Evolutionary conservation across 495 filamentous ascomycete species (phyloP), one percentile per base, ranked within the genome.

Genomic region (Aspergillus haitiensis): DNA sequence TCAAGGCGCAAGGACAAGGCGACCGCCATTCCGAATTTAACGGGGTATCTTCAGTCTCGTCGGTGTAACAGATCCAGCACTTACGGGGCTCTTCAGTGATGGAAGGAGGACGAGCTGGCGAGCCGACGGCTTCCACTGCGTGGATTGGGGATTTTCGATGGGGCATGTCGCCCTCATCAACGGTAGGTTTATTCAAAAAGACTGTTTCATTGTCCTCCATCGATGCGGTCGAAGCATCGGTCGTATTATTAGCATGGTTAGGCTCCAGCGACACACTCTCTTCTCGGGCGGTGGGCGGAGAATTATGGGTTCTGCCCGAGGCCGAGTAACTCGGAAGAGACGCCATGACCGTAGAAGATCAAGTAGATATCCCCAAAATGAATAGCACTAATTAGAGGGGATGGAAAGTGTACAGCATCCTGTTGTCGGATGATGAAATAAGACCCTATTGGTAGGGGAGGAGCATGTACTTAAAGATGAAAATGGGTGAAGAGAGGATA

Each of bases 51-150:
- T 96, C 91, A 21, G 86, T 92, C 61, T 92, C 86, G 62, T 93
- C 90, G 54, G 82, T 82, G 66, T 94, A 90, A 76, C 94, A 98
- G 66, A 98, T 93, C 88, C 91, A 97, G 73, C 94, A 98, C 73
- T 86, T 87, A 36, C 84, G 85, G 31, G 87, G 79, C 52, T 82
- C 80, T 4, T 76, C 67, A 21, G 64, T 56, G 46, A 33, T 47
- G n/a, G 21, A 11, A 27, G 21, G 16, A 15, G 34, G 27, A 34
- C 35, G 37, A 18, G 50, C 11, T 12, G 65, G 56, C 13, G 62
- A 21, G 35, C 65, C 61, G 18, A 63, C 21, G 27, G 57, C 37
- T 31, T 59, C 56, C 50, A 68, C 50, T 52, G 51, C 61, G 47
- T 58, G 57, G 34, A 39, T 48, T 33, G 64, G 40, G 13, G 65